Evolutionary conservation across 2,329 filamentous ascomycete species (phyloP), one percentile per base, ranked within the genome.

Genomic region (Allantophomopsis cytisporea): DNA sequence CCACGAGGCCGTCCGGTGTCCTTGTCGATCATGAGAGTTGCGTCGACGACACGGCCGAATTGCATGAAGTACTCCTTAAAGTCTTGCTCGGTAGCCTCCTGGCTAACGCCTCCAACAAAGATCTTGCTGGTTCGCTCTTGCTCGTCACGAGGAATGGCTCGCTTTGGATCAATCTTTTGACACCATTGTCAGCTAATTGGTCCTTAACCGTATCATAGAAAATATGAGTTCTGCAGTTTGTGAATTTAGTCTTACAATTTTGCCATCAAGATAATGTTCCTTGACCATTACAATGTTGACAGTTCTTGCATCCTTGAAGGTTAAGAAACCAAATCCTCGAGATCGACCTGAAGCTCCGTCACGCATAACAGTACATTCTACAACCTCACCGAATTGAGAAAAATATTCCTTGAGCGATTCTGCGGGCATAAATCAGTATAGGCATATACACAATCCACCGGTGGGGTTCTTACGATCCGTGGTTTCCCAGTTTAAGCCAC

Each of bases 261-360:
- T 98, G 45, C 91, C 91, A 57, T 98, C 91, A 16, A 98, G 73
- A 52, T 89, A 94, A 60, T 98, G 91, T 59, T 98, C 91, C 64
- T 98, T 98, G 46, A 98, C 91, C 91, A 98, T 98, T 47, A 98
- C 91, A 49, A 87, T 94, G 58, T 98, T 98, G 49, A 98, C 91
- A 4, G 86, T 94, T 65, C 94, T 94, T 36, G 91, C 83, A 55
- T 98, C 91, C 58, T 85, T 93, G 69, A 98, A 98, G 0, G 91
- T 98, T 45, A 98, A 69, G 63, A 98, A 98, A 21, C 91, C 91
- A 53, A 98, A 98, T 17, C 91, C 91, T 61, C 91, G 78, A 21
- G 91, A 96, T 46, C 91, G 80, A 34, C 91, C 91, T 8, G 87
- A 94, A 37, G 84, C 83, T 45, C 87, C 88, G 61, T 98, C 91